Evolutionary conservation across 148 eudicot species (phyloP).

Genomic region (Selenicereus undatus): DNA sequence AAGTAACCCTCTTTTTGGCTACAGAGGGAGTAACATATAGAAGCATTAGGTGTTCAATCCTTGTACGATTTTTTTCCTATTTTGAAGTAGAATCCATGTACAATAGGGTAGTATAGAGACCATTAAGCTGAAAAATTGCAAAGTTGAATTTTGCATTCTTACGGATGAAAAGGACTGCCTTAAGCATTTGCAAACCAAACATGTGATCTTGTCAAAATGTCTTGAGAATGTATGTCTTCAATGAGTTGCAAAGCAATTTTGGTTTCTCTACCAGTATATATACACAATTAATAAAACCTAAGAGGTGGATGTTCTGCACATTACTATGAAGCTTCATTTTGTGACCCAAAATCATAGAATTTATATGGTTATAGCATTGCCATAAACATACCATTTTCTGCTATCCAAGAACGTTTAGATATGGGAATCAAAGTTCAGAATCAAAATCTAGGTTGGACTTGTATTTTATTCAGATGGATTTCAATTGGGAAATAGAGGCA

Average conservation of each 20-base stretch:
- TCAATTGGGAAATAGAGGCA: neutral
- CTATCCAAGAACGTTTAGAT: neutral
- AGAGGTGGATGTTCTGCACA: neutral
- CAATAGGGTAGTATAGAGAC: neutral
- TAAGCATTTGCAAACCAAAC: too few species aligned
- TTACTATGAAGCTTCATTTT: too few species aligned
- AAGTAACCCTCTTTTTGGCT: neutral
- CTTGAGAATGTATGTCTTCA: too few species aligned
- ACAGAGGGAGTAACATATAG: too few species aligned
- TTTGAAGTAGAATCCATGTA: neutral
- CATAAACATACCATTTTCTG: neutral
- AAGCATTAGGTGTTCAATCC: neutral
- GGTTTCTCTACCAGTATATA: too few species aligned
- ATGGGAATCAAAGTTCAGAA: neutral
- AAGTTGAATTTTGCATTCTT: neutral
- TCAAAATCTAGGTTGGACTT: neutral
- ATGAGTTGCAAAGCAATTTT: too few species aligned
- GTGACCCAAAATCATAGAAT: neutral
- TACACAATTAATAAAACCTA: too few species aligned
- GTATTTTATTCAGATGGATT: neutral
- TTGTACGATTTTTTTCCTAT: neutral
- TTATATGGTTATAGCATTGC: neutral
- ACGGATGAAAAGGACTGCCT: neutral
- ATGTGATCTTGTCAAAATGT: too few species aligned
- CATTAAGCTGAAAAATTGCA: neutral